Percentiles rank a stretch among this genome's conserved stretches.
These are phyloP conservation scores for Adansonia madagascariensis DNA, from an alignment of 441 rosid species.

Conservation along the genomic window DNA sequence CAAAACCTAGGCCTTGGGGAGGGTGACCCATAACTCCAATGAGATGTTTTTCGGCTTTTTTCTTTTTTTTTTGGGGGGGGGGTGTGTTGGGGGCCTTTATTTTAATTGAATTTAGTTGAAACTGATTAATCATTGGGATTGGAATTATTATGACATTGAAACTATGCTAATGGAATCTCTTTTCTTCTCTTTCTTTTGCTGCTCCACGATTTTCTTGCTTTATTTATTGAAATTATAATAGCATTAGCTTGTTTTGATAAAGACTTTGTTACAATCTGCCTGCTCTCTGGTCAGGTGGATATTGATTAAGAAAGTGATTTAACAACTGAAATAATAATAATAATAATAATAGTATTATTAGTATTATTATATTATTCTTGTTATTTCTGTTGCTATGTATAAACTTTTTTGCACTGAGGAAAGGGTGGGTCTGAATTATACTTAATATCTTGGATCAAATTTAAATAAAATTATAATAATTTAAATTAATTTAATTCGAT, in stretches of 20 bases:
- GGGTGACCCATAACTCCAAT: too few relatives aligned
- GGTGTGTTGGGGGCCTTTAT: too few relatives aligned
- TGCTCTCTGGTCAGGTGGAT: not conserved
- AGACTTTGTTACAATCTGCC: not conserved
- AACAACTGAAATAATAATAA: not conserved
- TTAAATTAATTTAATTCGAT: too few relatives aligned
- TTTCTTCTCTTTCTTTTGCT: not conserved
- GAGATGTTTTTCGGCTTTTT: too few relatives aligned
- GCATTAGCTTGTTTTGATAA: too few relatives aligned
- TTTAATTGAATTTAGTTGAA: conserved; percentile 17
- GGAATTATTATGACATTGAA: too few relatives aligned
- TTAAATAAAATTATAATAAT: too few relatives aligned
- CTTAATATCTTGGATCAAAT: too few relatives aligned
- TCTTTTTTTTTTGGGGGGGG: too few relatives aligned
- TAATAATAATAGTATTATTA: not conserved
- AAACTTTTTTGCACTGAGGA: not conserved
- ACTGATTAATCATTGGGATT: not conserved
- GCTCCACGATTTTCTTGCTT: not conserved
- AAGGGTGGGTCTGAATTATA: not conserved
- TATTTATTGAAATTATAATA: not conserved
- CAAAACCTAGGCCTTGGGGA: too few relatives aligned
- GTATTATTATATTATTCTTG: too few relatives aligned
- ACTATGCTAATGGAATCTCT: not conserved
- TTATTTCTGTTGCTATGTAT: not conserved
- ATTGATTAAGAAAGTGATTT: not conserved